A percentile compares a stretch with the other conserved stretches of the same genome.
Evolutionary conservation across 352 stramenopile species (phyloP).

Genomic region (Phytopythium kandeliae): DNA sequence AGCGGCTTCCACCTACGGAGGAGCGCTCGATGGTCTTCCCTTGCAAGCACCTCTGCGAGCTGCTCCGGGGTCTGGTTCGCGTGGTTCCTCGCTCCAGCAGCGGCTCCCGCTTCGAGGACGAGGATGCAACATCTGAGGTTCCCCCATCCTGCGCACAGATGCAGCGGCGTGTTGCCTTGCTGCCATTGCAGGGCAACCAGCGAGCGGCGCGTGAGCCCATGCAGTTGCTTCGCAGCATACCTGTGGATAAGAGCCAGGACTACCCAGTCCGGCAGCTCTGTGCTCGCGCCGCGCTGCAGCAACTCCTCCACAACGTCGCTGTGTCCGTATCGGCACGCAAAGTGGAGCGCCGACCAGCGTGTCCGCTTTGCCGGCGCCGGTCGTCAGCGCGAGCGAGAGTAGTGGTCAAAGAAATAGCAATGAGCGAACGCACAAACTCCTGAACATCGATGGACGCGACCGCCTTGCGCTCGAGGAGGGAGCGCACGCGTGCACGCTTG

Average conservation of each 20-base stretch:
- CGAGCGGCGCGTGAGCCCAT: neutral
- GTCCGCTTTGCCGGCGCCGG: conserved; percentile 26
- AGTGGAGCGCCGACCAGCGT: conserved; percentile 57
- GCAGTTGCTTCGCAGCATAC: no score
- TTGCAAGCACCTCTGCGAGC: conserved; percentile 27
- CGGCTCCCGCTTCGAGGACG: conserved; percentile 45
- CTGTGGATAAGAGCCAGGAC: neutral
- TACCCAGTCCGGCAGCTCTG: conserved; percentile 43
- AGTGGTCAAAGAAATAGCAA: neutral
- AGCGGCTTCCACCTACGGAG: conserved; percentile 49
- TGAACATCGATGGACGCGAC: conserved; percentile 39
- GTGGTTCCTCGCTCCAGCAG: conserved; percentile 21
- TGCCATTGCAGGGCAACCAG: conserved; percentile 7
- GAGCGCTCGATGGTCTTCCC: conserved; percentile 28
- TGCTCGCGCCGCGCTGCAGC: conserved; percentile 34
- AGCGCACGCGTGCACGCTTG: conserved; percentile 41
- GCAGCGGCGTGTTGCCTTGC: conserved; percentile 61
- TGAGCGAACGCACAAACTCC: conserved; percentile 31
- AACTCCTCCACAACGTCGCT: conserved; percentile 40
- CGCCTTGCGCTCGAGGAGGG: conserved; percentile 35
- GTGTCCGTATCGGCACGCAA: conserved; percentile 48
- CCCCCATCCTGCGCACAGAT: conserved; percentile 66
- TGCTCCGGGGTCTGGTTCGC: conserved; percentile 30
- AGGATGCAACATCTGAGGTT: conserved; percentile 46
- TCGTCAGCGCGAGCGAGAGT: neutral